Evolutionary conservation across 768 basidiomycete species (phyloP).

Genomic region (Tephrocybe rancida): DNA sequence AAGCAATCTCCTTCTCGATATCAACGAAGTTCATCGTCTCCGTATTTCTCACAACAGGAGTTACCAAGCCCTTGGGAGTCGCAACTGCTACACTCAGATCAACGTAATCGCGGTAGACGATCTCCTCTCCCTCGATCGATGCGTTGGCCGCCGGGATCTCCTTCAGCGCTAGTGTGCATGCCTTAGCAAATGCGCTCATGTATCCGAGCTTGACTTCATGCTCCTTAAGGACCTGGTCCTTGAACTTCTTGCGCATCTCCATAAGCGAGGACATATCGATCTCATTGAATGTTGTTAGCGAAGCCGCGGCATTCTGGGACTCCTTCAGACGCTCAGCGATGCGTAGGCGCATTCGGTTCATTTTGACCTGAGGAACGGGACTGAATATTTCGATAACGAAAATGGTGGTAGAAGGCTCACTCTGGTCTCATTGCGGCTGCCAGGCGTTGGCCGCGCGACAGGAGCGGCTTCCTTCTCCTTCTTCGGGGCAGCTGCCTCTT

Average conservation of each 20-base stretch:
- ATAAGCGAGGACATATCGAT: conserved; percentile 98
- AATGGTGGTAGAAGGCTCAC: conserved; percentile 40
- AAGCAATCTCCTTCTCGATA: conserved; percentile 92
- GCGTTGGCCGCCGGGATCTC: conserved; percentile 96
- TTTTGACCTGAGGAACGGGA: conserved; percentile 72
- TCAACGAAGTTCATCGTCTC: conserved; percentile 86
- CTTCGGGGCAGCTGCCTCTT: conserved; percentile 26
- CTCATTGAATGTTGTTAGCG: conserved; percentile 98
- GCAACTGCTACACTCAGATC: conserved; percentile 96
- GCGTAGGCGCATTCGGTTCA: conserved; percentile 97
- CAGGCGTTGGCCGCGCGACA: conserved; percentile 35
- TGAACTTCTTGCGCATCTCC: conserved; percentile 92
- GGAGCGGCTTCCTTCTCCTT: conserved; percentile 33
- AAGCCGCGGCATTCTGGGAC: conserved; percentile 96
- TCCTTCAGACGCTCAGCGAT: conserved; percentile 98
- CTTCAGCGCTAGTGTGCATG: conserved; percentile 78
- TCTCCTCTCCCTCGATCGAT: conserved; percentile 91
- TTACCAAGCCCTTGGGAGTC: conserved; percentile 96
- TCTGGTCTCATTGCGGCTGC: conserved; percentile 81
- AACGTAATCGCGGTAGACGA: conserved; percentile 90
- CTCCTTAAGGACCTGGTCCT: conserved; percentile 86
- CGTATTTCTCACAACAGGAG: conserved; percentile 91
- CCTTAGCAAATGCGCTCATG: conserved; percentile 97
- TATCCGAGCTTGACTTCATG: conserved; percentile 97
- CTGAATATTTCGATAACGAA: not conserved